These are phyloP conservation scores for Mycena olivaceomarginata DNA, from an alignment of 768 basidiomycete genomes.

Conservation along the genomic window DNA sequence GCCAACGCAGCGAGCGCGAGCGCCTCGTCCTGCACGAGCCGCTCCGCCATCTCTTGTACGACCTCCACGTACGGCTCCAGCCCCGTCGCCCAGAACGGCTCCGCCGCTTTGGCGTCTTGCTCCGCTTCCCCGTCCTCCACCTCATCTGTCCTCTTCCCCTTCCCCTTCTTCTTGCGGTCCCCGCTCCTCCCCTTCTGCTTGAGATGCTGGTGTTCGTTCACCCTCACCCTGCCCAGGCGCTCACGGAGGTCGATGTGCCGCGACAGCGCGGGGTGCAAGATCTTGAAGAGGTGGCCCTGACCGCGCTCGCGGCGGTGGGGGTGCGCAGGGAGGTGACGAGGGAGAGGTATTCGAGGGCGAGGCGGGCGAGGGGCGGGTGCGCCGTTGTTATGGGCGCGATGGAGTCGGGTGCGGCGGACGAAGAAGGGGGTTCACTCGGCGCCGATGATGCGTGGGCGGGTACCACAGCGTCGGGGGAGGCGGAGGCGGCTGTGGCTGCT, in stretches of 20 bases:
- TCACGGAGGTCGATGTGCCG: constrained; percentile 85
- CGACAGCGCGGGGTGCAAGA: constrained; percentile 86
- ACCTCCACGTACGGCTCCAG: constrained; percentile 71
- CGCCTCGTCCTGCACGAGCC: constrained; percentile 73
- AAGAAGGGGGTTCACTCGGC: no score
- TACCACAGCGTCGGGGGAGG: constrained; percentile 25
- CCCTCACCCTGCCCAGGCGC: constrained; percentile 73
- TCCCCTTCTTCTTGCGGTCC: constrained; percentile 30
- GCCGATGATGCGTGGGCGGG: background rate
- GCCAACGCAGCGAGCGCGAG: constrained; percentile 68
- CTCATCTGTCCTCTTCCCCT: background rate
- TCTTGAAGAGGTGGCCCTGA: constrained; percentile 95
- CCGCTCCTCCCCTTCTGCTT: constrained; percentile 29
- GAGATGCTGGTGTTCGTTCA: constrained; percentile 46
- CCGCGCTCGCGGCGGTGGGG: constrained; percentile 80
- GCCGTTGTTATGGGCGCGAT: constrained; percentile 55
- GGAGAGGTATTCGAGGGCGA: constrained; percentile 91
- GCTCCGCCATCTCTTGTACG: constrained; percentile 73
- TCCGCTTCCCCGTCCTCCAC: no score
- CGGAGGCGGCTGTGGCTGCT: background rate
- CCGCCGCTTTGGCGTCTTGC: background rate
- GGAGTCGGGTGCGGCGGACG: background rate
- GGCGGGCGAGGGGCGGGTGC: constrained; percentile 75
- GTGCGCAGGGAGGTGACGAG: constrained; percentile 86
- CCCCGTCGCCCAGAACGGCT: constrained; percentile 48